Conservation (phyloP, 2,329 filamentous ascomycete species). For the Colletotrichum spaethianum region DNA sequence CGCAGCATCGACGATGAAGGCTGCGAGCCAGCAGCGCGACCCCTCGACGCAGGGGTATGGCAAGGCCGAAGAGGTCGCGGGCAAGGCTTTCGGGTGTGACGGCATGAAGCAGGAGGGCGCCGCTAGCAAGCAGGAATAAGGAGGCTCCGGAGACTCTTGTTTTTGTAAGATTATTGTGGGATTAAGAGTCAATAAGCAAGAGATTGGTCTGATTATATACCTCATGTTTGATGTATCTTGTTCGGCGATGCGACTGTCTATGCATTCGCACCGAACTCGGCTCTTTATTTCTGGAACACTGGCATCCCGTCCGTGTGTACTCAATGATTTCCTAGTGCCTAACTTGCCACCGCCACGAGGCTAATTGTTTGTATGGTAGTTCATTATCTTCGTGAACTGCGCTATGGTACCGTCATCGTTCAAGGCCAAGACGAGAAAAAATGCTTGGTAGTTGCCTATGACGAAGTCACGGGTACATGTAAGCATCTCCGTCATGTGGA, state of each 20-base stretch:
- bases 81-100: slow-evolving; percentile 75
- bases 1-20: slow-evolving; percentile 74
- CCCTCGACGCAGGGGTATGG: slow-evolving; percentile 69
- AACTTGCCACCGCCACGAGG: no score
- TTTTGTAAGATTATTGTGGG: not conserved
- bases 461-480: no score
- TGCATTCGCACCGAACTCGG: no score
- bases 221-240: not conserved
- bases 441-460: no score
- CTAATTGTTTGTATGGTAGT: no score
- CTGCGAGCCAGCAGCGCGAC: slow-evolving; percentile 70
- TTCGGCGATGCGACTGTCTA: not conserved
- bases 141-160: not conserved
- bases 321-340: no score
- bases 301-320: no score
- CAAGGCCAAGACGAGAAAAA: no score
- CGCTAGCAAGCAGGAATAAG: slow-evolving; percentile 59
- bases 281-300: no score
- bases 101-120: slow-evolving; percentile 77
- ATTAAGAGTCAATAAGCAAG: not conserved
- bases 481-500: no score
- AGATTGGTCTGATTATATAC: not conserved
- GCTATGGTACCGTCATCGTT: no score
- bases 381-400: no score
- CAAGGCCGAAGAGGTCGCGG: slow-evolving; percentile 75